These are phyloP conservation scores for Brassica nigra DNA, from an alignment of 345 rosid species.

Conservation along the genomic window DNA sequence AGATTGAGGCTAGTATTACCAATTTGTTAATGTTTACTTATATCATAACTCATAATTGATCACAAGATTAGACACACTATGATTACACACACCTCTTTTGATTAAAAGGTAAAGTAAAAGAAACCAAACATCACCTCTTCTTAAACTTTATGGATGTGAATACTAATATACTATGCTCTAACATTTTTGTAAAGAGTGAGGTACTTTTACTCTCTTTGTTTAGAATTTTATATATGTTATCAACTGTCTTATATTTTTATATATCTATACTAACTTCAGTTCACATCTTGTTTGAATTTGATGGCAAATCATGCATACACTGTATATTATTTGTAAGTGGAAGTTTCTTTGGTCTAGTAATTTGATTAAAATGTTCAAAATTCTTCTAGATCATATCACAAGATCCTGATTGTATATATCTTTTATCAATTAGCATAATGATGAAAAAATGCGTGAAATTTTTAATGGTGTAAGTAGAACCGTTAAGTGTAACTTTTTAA, in stretches of 20 bases:
- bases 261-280: background rate
- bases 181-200: too few species aligned
- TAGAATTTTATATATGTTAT: background rate
- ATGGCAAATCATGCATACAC: background rate
- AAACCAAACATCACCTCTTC: background rate
- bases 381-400: too few species aligned
- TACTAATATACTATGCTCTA: background rate
- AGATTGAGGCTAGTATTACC: background rate
- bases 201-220: background rate
- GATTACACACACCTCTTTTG: background rate
- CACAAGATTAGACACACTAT: background rate
- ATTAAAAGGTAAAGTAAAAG: background rate
- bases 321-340: background rate
- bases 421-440: too few species aligned
- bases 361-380: background rate
- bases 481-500: too few species aligned
- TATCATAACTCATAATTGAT: background rate
- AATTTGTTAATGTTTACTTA: background rate
- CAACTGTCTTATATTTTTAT: background rate
- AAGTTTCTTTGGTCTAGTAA: background rate
- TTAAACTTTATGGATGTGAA: background rate
- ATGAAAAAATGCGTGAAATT: too few species aligned
- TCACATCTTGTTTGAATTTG: background rate
- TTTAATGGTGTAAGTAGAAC: too few species aligned
- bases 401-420: too few species aligned